Evolutionary conservation across 2,329 filamentous ascomycete genomes (phyloP).

Genomic region (Trichoderma guizhouense): DNA sequence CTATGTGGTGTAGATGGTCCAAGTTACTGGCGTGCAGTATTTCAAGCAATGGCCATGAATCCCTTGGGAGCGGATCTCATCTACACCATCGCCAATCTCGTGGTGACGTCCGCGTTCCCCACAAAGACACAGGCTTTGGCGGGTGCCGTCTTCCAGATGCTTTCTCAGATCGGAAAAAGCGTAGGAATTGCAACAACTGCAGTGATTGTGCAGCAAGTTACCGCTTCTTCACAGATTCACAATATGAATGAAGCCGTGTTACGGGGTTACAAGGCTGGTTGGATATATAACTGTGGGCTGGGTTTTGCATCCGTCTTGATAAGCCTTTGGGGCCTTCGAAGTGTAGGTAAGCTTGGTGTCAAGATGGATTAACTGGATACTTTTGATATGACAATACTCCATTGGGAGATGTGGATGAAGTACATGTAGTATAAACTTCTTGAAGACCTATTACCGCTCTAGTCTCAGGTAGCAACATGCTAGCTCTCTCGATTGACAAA

Average conservation of each 20-base stretch:
- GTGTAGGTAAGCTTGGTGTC: not conserved
- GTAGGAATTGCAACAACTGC: not conserved
- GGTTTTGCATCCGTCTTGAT: not conserved
- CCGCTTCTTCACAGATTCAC: not conserved
- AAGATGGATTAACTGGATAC: not conserved
- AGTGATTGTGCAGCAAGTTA: conserved; percentile 12
- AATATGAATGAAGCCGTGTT: not conserved
- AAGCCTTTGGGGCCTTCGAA: not conserved
- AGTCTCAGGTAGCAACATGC: not conserved
- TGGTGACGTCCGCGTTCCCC: not conserved
- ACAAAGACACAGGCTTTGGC: conserved; percentile 1
- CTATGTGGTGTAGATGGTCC: not conserved
- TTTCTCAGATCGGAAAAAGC: conserved; percentile 5
- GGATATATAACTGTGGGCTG: not conserved
- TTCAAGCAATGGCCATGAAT: not conserved
- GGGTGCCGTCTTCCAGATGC: not conserved
- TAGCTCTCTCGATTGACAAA: not conserved
- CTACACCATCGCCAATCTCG: conserved; percentile 1
- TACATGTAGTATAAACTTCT: not conserved
- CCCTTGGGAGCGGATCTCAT: not conserved
- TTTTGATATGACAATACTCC: not conserved
- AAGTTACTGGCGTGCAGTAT: not conserved
- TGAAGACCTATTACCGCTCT: not conserved
- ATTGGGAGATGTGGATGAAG: not conserved
- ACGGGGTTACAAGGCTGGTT: not conserved